A percentile compares a stretch with the other conserved stretches of the same genome.
phyloP scores from a whole-genome alignment of 179 eudicot genomes.

The Beta lomatogona region DNA sequence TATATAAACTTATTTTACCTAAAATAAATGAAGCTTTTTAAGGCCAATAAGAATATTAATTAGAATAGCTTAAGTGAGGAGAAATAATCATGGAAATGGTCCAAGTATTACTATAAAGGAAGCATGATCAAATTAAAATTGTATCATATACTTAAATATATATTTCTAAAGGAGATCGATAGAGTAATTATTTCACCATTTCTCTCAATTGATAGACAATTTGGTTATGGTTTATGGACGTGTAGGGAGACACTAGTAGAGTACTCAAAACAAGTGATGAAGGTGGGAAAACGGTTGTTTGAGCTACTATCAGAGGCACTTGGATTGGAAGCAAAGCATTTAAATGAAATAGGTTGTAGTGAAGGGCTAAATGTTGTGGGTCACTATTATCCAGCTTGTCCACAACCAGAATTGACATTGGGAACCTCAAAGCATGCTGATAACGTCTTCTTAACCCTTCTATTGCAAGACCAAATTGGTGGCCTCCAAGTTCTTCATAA shows the following conservation, averaged over 20 bases:
- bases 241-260: slow-evolving; percentile 45
- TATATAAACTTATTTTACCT: too few species aligned
- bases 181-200: too few species aligned
- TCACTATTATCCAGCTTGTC: slow-evolving; percentile 32
- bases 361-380: slow-evolving; percentile 32
- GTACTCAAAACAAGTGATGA: slow-evolving; percentile 45
- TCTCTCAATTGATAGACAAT: too few species aligned
- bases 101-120: too few species aligned
- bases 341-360: slow-evolving; percentile 44
- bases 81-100: too few species aligned
- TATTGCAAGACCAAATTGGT: slow-evolving; percentile 25
- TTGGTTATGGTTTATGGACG: too few species aligned
- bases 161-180: too few species aligned
- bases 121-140: too few species aligned
- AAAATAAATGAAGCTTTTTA: too few species aligned
- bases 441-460: not conserved
- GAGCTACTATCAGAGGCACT: slow-evolving; percentile 51
- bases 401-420: slow-evolving; percentile 22
- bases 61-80: too few species aligned
- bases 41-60: too few species aligned
- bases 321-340: slow-evolving; percentile 34
- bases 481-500: slow-evolving; percentile 24
- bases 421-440: slow-evolving; percentile 21
- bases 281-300: slow-evolving; percentile 37
- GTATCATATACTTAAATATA: too few species aligned